These are phyloP conservation scores for Epichloe sylvatica DNA, from an alignment of 2,329 filamentous ascomycete species.

Conservation along the genomic window DNA sequence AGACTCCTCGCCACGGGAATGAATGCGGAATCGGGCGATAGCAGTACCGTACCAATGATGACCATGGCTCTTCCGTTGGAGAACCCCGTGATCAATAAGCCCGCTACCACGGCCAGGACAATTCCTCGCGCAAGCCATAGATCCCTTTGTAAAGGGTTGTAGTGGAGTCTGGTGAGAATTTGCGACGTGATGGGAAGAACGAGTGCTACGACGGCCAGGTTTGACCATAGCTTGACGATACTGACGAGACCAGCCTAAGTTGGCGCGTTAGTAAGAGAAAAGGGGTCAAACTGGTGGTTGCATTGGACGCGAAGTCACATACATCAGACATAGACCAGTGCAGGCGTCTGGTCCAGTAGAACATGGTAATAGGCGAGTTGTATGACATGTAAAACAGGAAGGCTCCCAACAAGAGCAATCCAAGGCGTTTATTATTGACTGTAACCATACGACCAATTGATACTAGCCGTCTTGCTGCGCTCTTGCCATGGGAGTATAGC, in stretches of 20 bases:
- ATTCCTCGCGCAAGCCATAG: constrained; percentile 3
- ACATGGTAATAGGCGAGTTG: not conserved
- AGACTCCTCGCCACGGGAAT: constrained; percentile 1
- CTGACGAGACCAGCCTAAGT: not conserved
- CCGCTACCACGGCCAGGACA: not conserved
- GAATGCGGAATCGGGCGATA: not conserved
- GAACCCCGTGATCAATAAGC: not conserved
- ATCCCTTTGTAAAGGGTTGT: not conserved
- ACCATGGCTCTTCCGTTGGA: constrained; percentile 1
- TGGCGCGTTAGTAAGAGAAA: not conserved
- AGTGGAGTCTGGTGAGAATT: not conserved
- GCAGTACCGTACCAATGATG: constrained; percentile 2
- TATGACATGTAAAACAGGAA: constrained; percentile 1
- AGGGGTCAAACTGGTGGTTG: not conserved
- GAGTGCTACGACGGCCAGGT: not conserved
- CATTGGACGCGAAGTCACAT: not conserved
- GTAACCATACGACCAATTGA: not conserved
- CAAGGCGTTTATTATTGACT: constrained; percentile 1
- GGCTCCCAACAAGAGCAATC: not conserved
- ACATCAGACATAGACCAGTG: not conserved
- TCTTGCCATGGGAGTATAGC: not conserved
- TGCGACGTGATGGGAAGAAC: not conserved
- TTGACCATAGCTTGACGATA: not conserved
- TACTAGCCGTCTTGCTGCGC: not conserved
- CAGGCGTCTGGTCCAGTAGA: not conserved